Evolutionary conservation across 148 eudicot genomes (phyloP), one percentile per base, ranked within the genome.

Genomic region (Agrostemma githago): DNA sequence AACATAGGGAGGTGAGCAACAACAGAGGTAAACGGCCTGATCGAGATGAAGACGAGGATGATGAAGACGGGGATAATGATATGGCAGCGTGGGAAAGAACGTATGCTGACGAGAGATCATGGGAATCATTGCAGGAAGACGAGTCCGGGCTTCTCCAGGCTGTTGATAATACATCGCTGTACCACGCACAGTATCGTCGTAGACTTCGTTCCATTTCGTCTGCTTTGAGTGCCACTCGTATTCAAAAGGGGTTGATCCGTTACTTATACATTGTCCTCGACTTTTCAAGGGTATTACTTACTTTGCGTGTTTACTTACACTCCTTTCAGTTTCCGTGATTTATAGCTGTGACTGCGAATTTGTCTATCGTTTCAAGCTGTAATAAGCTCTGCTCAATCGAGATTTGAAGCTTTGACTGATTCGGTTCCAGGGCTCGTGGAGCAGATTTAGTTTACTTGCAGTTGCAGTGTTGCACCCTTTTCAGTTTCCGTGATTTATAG

Each of bases 201-300:
- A 96, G 98, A 19, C 84, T 90, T 17, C 93, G 90, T 43, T 68
- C 94, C 67, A 83, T 83, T 37, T 79, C 87, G 40, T 75, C 92
- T 66, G 76, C 88, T 48, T 77, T 89, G 53, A 72, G 84, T 66
- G 78, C 90, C 78, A 79, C 89, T 72, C 80, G 97, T 63, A 89
- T 95, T 79, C 98, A 92, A 63, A 95, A 92, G 65, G 98, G 98
- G 66, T 90, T 95, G 62, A 92, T 95, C 71, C 93, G 98, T 41
- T 95, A 86, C 82, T 73, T 95, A 54, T 92, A 83, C 71, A 72
- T 95, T 48, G 85, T 92, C 61, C 81, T 89, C 69, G 98, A 95
- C 83, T 91, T 95, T 78, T 95, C 97, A 46, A 78, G 80, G 97
- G 98, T 95, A 89, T 51, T 51, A 8, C 71, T 63, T 76, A 73